Base-by-base conservation (phyloP, 2,329 filamentous ascomycete species). In the Dichotomopilus funicola region DNA sequence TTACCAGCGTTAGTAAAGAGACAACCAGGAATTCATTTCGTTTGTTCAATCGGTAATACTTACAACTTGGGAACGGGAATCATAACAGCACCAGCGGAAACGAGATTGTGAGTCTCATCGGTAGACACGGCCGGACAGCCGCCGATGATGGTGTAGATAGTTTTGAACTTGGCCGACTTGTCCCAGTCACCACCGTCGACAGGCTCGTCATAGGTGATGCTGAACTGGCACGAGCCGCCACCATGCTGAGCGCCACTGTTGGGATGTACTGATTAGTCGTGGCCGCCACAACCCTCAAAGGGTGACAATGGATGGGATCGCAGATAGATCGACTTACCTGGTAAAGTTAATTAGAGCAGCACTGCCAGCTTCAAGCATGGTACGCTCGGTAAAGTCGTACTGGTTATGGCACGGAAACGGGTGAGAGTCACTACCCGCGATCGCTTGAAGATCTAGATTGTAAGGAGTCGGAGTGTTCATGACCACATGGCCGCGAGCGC, bases 171-270 rank as follows among this genome's bases (percentile, higher is more conserved):
- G 36, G 58, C 59, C 12, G 58, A 59, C 9, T 56, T 55, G 51
- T 59, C 62, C 62, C 59, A 62, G 40, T 43, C 8, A 5, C 54
- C 56, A 7, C 47, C 52, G 2, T 46, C 12, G 13, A 46, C 41
- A 2, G 59, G 55, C 40, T 58, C 46, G 53, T 64, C 62, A 52
- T 65, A 65, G 5, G 60, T 64, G 51, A 68, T 57, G 55, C 65
- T 66, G 43, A 68, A 65, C 62, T 68, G 66, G 61, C 67, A 68
- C 4, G 67, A 68, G 12, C 67, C 67, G 33, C 67, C 66, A 33
- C 63, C 64, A 35, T 68, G 66, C 42, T 67, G 64, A 2, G 60
- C 65, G n/a, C 60, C 63, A 37, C 67, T 48, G 35, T 13, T n/a
- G 12, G 5, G 37, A 42, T 11, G 37, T 7, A 10, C 19, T 2